Percentiles rank a stretch among this genome's conserved stretches.
phyloP scores from a whole-genome alignment of 78 protist genomes.

The Mastigamoeba balamuthi region DNA sequence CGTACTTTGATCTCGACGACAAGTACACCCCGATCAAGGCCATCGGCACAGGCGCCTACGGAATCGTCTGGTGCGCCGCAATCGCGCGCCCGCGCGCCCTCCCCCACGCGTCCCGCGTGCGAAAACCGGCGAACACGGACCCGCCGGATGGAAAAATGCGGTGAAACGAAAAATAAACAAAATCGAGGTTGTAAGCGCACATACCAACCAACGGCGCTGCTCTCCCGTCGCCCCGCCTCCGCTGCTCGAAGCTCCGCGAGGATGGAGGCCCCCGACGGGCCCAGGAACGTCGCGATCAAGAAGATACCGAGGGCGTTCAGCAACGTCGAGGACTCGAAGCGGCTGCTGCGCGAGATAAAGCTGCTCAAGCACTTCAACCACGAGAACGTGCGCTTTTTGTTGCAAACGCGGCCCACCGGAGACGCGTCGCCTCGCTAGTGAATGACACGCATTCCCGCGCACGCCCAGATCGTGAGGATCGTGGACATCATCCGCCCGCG shows the following conservation, averaged over 20 bases:
- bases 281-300: constrained; percentile 90
- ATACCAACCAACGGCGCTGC: neutral
- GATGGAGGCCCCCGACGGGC: too few species aligned
- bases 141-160: neutral
- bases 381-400: constrained; percentile 57
- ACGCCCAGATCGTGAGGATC: constrained; percentile 22
- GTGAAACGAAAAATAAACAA: neutral
- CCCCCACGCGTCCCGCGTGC: too few species aligned
- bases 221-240: neutral
- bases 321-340: constrained; percentile 76
- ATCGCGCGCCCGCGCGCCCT: neutral
- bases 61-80: constrained; percentile 40
- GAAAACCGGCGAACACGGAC: too few species aligned
- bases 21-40: constrained; percentile 44
- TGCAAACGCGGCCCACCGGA: neutral
- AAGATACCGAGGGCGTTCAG: constrained; percentile 80
- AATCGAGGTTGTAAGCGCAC: neutral
- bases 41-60: constrained; percentile 77
- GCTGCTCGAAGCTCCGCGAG: neutral
- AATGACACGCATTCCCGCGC: neutral
- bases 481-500: constrained; percentile 34
- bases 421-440: neutral
- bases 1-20: constrained; percentile 31
- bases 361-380: constrained; percentile 59
- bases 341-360: constrained; percentile 93